Evolutionary conservation across 2,329 filamentous ascomycete species (phyloP).

Genomic region (Lithohypha guttulata): DNA sequence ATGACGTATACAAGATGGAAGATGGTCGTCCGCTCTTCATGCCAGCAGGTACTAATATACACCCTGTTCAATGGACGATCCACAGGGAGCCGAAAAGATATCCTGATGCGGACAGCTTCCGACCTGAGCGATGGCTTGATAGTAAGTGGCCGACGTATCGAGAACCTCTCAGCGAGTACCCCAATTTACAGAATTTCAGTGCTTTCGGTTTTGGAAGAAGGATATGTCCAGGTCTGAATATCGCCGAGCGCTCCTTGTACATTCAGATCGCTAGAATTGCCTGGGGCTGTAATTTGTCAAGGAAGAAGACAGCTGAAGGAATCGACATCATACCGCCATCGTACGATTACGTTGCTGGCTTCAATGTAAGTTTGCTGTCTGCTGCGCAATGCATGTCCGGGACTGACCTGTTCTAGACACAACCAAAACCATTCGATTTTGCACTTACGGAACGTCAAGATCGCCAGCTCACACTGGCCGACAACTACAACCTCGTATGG

Average conservation of each 20-base stretch:
- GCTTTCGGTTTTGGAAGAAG: conserved; percentile 47
- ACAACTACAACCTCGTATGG: too few species aligned
- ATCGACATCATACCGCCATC: conserved; percentile 5
- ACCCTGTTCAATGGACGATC: conserved; percentile 37
- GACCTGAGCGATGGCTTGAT: conserved; percentile 44
- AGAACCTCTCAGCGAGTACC: conserved; percentile 41
- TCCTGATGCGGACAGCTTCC: conserved; percentile 41
- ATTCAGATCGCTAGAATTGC: conserved; percentile 18
- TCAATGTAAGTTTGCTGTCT: conserved; percentile 12
- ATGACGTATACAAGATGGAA: conserved; percentile 13
- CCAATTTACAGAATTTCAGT: conserved; percentile 43
- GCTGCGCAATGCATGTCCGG: background rate
- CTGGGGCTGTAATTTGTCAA: conserved; percentile 27
- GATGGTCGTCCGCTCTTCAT: conserved; percentile 34
- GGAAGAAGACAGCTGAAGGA: background rate
- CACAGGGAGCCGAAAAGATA: conserved; percentile 42
- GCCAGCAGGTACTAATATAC: conserved; percentile 34
- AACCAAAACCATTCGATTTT: conserved; percentile 14
- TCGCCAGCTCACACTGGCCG: too few species aligned
- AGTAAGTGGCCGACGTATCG: conserved; percentile 43
- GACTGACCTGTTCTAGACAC: background rate
- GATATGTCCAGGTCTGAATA: conserved; percentile 23
- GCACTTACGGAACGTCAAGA: conserved; percentile 10
- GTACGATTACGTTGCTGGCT: conserved; percentile 16
- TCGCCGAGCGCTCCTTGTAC: conserved; percentile 20